Base-by-base conservation (phyloP, 129 eudicot species). In the Arctium minus region DNA sequence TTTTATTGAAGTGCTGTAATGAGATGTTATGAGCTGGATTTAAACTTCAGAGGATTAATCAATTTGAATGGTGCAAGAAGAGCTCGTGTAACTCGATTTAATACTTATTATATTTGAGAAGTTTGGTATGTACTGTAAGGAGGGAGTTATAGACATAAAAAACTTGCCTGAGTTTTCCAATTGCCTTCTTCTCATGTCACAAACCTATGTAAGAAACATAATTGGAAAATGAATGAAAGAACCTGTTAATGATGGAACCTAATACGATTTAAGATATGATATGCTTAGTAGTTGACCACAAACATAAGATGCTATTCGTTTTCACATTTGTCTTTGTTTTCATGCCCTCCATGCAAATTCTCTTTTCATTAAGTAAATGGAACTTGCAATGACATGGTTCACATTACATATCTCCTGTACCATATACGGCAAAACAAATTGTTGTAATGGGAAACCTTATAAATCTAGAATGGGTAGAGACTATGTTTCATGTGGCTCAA, bases 21-120 rank as follows among this genome's bases (percentile, higher is more conserved):
- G 44, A 60, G 32, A 81, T 74, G 75, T 32, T 62, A 39, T 81
- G 76, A 74, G 85, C 17, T 81, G 70, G 75, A 81, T 62, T 62
- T 27, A n/a, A 40, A 38, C 8, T 39, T 40, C 1, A 0, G 7
- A 27, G 75, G 35, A 27, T 38, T 40, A 65, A 40, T 29, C 32
- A 68, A 46, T 65, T 65, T 64, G 80, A 82, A 31, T 81, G 48
- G 39, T 46, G 22, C 5, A 36, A 50, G 50, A 72, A 72, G 75
- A 35, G 50, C 1, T 72, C 2, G 12, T 36, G 75, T 35, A 72
- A 37, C 75, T 15, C 48, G 1, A 35, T 72, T 36, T 17, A 72
- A 39, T 60, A 9, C 68, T 5, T 37, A 22, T 37, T 72, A n/a
- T 37, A 37, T 37, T 72, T 0, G 4, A 37, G 32, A 72, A 37